A percentile compares a stretch with the other conserved stretches of the same genome.
phyloP scores from a whole-genome alignment of 1,284 basidiomycete species.

The Phellopilus nigrolimitatus region DNA sequence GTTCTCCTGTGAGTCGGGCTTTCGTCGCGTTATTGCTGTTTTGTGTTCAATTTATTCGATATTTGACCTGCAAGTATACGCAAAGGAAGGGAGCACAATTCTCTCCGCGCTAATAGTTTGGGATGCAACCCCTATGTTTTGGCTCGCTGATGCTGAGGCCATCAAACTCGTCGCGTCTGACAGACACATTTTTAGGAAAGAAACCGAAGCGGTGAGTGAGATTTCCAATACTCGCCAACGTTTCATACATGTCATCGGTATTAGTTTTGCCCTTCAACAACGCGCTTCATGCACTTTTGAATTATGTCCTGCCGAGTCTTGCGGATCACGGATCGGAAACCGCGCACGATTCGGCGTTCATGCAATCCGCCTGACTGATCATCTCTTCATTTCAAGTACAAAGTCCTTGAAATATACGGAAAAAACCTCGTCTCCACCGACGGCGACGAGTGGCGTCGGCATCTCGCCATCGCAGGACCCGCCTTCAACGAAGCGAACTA shows the following conservation, averaged over 20 bases:
- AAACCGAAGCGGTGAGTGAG: constrained; percentile 4
- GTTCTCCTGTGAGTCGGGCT: constrained; percentile 7
- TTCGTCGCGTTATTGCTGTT: neutral
- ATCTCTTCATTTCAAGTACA: constrained; percentile 1
- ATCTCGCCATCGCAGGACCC: constrained; percentile 24
- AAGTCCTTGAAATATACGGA: constrained; percentile 21
- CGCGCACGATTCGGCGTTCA: too few relatives aligned
- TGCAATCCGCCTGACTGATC: neutral
- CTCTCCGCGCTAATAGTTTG: constrained; percentile 3
- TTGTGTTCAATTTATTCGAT: neutral
- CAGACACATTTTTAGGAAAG: constrained; percentile 14
- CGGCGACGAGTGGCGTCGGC: constrained; percentile 28
- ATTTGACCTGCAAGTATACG: constrained; percentile 3
- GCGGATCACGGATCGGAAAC: neutral
- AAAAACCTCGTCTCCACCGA: constrained; percentile 27
- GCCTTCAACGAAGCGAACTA: constrained; percentile 23
- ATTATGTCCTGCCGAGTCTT: neutral
- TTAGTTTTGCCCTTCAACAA: neutral
- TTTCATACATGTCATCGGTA: neutral
- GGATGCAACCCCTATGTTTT: constrained; percentile 11
- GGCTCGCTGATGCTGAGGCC: constrained; percentile 15
- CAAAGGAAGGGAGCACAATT: constrained; percentile 15
- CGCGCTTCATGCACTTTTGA: too few relatives aligned
- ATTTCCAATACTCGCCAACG: neutral
- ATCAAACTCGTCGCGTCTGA: constrained; percentile 12